A percentile compares a stretch with the other conserved stretches of the same genome.
Conservation (phyloP, 2,329 filamentous ascomycete species). For the Coleophoma eucalyptorum region DNA sequence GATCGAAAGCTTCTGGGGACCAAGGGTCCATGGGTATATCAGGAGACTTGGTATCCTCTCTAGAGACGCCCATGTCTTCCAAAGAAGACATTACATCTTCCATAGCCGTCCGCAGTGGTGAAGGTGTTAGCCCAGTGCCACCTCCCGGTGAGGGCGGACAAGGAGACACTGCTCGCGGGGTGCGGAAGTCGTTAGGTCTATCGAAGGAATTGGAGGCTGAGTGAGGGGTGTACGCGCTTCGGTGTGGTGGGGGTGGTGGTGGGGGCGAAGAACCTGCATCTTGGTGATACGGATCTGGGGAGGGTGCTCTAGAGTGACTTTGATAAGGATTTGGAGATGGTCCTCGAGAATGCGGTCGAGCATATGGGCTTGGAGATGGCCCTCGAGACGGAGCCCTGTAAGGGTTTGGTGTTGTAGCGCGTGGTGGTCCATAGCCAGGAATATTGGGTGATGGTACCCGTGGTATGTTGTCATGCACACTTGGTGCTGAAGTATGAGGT, state of each 20-base stretch:
- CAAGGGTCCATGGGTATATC: slow-evolving; percentile 67
- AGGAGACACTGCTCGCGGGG: slow-evolving; percentile 57
- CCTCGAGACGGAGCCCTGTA: slow-evolving; percentile 15
- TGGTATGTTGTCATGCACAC: slow-evolving; percentile 15
- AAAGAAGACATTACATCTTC: slow-evolving; percentile 96
- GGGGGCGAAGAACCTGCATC: slow-evolving; percentile 42
- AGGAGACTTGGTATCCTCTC: slow-evolving; percentile 48
- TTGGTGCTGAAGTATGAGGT: not conserved
- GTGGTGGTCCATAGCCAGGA: slow-evolving; percentile 12
- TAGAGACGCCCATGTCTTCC: slow-evolving; percentile 73
- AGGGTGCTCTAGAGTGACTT: slow-evolving; percentile 32
- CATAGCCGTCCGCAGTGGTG: slow-evolving; percentile 91
- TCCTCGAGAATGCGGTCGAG: slow-evolving; percentile 30
- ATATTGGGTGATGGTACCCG: slow-evolving; percentile 24
- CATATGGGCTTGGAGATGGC: slow-evolving; percentile 18
- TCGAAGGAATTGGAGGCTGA: slow-evolving; percentile 32
- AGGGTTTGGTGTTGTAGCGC: too few species aligned
- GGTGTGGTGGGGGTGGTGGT: slow-evolving; percentile 80
- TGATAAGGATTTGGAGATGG: slow-evolving; percentile 31
- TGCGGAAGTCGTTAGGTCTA: slow-evolving; percentile 41
- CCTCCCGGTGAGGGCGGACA: slow-evolving; percentile 65
- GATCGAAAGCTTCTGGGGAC: slow-evolving; percentile 84
- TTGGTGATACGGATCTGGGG: slow-evolving; percentile 29
- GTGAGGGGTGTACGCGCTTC: slow-evolving; percentile 47
- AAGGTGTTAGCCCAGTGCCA: slow-evolving; percentile 72